These are phyloP conservation scores for Pisolithus sp. DNA, from an alignment of 768 basidiomycete genomes.

Conservation along the genomic window DNA sequence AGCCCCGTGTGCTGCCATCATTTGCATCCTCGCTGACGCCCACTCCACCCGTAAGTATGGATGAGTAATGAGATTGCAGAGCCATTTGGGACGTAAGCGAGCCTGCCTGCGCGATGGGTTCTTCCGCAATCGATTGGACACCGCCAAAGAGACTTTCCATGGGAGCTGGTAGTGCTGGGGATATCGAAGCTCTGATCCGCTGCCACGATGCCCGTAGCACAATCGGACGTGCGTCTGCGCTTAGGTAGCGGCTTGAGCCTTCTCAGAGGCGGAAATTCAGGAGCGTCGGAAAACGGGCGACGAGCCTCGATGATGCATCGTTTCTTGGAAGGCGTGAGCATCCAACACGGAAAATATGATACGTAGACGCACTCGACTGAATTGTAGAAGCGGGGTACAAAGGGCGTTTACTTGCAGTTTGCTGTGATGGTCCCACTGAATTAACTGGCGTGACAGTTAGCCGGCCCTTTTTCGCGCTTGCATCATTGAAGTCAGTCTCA, in stretches of 20 bases:
- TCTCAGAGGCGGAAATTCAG: constrained; percentile 56
- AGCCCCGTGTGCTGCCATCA: constrained; percentile 31
- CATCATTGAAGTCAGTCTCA: too few relatives aligned
- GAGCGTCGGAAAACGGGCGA: constrained; percentile 60
- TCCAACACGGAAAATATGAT: constrained; percentile 10
- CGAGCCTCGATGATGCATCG: constrained; percentile 46
- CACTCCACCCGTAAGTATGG: constrained; percentile 24
- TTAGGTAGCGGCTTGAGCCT: constrained; percentile 76
- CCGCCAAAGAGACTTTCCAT: constrained; percentile 32
- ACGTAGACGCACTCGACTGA: constrained; percentile 10
- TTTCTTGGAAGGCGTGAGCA: constrained; percentile 12
- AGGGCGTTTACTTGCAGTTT: neutral
- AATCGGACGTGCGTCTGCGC: constrained; percentile 51
- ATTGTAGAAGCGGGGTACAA: constrained; percentile 9
- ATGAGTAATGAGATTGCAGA: constrained; percentile 59
- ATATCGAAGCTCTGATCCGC: too few relatives aligned
- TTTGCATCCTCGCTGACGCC: constrained; percentile 29
- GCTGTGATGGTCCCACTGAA: neutral
- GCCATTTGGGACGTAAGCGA: constrained; percentile 53
- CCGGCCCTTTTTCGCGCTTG: constrained; percentile 5
- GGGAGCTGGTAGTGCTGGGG: constrained; percentile 6
- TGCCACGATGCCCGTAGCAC: too few relatives aligned
- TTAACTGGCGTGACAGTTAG: neutral
- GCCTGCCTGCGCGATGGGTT: constrained; percentile 53
- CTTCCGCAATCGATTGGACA: constrained; percentile 47